These are phyloP conservation scores for Pythium pectinolyticum DNA, from an alignment of 352 stramenopile species.

Conservation along the genomic window DNA sequence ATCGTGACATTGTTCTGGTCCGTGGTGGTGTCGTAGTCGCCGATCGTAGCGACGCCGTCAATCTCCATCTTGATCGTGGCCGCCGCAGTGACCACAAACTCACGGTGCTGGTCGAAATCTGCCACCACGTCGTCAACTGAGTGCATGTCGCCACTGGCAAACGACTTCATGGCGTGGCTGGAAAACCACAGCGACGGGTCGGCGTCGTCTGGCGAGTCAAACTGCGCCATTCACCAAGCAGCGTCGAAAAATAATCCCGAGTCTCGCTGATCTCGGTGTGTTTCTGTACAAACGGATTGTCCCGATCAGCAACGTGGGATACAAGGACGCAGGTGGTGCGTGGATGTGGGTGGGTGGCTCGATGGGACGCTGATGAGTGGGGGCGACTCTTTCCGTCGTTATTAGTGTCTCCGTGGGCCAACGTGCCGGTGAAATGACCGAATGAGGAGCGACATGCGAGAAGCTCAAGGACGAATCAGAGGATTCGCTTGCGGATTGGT, in stretches of 20 bases:
- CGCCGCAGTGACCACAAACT: slow-evolving; percentile 10
- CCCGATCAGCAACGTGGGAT: no score
- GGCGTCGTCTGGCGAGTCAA: slow-evolving; percentile 5
- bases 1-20: not conserved
- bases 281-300: no score
- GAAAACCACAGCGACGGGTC: slow-evolving; percentile 18
- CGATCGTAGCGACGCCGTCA: slow-evolving; percentile 1
- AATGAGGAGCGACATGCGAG: slow-evolving; percentile 2
- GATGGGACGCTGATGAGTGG: no score
- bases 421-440: not conserved
- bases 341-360: not conserved
- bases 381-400: no score
- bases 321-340: no score
- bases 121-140: slow-evolving; percentile 13
- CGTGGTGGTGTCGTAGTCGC: not conserved
- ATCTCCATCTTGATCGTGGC: slow-evolving; percentile 27
- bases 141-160: not conserved
- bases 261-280: no score
- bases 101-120: slow-evolving; percentile 21
- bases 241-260: no score
- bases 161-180: slow-evolving; percentile 8
- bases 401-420: not conserved
- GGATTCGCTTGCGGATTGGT: slow-evolving; percentile 3
- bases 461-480: slow-evolving; percentile 5
- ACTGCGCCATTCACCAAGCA: slow-evolving; percentile 19